A percentile compares a stretch with the other conserved stretches of the same genome.
Conservation (phyloP, 441 rosid species). For the Populus tomentosa region DNA sequence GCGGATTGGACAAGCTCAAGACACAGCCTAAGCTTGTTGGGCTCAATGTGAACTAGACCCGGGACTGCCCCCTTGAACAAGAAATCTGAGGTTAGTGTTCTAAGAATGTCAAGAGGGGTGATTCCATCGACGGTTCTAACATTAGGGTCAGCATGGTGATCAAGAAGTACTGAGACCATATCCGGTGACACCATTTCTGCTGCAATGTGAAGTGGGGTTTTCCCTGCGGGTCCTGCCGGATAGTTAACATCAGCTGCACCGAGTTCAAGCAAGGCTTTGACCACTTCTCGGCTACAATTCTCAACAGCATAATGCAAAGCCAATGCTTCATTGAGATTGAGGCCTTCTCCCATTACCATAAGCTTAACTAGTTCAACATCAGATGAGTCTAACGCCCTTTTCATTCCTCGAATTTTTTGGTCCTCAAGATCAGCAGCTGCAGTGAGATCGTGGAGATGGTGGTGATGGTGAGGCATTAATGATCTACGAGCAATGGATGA, state of each 20-base stretch:
- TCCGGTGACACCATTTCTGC: constrained; percentile 99
- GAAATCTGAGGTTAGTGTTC: constrained; percentile 97
- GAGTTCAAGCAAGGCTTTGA: constrained; percentile 87
- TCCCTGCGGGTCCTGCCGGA: constrained; percentile 84
- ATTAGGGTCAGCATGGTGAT: constrained; percentile 96
- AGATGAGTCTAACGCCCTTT: constrained; percentile 88
- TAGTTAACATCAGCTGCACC: constrained; percentile 97
- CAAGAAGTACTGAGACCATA: constrained; percentile 94
- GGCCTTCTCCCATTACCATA: constrained; percentile 99
- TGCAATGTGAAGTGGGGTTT: constrained; percentile 87
- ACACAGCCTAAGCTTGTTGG: constrained; percentile 90
- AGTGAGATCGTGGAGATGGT: constrained; percentile 45
- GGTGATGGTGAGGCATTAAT: constrained; percentile 46
- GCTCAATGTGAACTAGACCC: constrained; percentile 88
- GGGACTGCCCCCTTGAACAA: constrained; percentile 98
- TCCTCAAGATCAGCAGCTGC: constrained; percentile 82
- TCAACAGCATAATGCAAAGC: constrained; percentile 96
- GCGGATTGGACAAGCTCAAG: constrained; percentile 97
- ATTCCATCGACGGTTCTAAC: constrained; percentile 83
- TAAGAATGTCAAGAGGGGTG: constrained; percentile 83
- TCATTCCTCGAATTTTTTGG: constrained; percentile 88
- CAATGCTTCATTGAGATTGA: constrained; percentile 84
- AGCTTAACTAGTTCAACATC: constrained; percentile 95
- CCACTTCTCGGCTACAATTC: constrained; percentile 93
- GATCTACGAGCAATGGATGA: constrained; percentile 69